Evolutionary conservation across 306 rosid genomes (phyloP), one percentile per base, ranked within the genome.

Genomic region (Albizia julibrissin): DNA sequence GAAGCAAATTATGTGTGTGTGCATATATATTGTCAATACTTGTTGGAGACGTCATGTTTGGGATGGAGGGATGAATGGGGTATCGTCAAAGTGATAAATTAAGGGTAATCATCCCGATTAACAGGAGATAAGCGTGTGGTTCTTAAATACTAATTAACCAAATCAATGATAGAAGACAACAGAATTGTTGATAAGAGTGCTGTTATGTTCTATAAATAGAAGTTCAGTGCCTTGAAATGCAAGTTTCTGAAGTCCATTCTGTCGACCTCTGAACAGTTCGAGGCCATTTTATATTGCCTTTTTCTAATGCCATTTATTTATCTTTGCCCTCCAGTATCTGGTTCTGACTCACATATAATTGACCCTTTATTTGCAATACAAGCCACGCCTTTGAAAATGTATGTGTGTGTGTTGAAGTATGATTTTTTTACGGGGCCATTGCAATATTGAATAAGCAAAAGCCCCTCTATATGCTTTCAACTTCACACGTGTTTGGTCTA

Each of bases 361-460:
- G 44, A 33, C 67, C 43, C 71, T 69, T 82, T 81, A 24, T n/a
- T 76, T 69, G 56, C 67, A 58, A 33, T 44, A 43, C 79, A 74
- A 81, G 68, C 44, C 21, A 76, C 42, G 16, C 76, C 76, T 34
- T 72, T 71, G 56, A 43, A 40, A 15, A 19, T 34, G 27, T 7
- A 8, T 24, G 6, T 56, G 50, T 46, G 13, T 44, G 18, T 37
- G 40, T 37, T 37, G 6, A 6, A 37, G 40, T 37, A 37, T 37
- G 40, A 14, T 2, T 46, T 46, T 47, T 47, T 47, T 11, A 47
- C 4, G 19, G 52, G 52, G 2, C 52, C 6, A 0, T 47, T 47
- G 52, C 52, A 14, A 39, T 26, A 66, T 65, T 65, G 39, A 62
- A 65, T 47, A 0, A 33, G 75, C 33, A 14, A 67, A 47, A 67